Conservation (phyloP, 805 yeast genomes). For the Candida berthetii region DNA sequence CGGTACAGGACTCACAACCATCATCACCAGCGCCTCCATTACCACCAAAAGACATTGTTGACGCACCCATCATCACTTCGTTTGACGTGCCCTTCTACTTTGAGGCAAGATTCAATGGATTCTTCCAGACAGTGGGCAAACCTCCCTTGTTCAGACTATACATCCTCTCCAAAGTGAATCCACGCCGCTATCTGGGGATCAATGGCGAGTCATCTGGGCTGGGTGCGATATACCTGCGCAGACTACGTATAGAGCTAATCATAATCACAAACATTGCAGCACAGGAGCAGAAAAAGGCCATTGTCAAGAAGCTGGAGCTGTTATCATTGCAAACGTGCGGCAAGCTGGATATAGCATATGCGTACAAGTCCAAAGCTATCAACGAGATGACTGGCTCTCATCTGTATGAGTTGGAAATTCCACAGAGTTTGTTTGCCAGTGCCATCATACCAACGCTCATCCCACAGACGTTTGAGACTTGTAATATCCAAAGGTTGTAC, state of each 20-base stretch:
- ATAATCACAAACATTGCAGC: conserved; percentile 13
- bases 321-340: background rate
- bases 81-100: conserved; percentile 7
- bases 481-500: conserved; percentile 47
- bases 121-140: conserved; percentile 5
- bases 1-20: background rate
- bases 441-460: conserved; percentile 41
- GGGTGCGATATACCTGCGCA: conserved; percentile 38
- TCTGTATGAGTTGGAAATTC: conserved; percentile 29
- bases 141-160: conserved; percentile 17
- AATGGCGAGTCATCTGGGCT: conserved; percentile 41
- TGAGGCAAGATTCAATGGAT: conserved; percentile 10
- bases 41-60: background rate
- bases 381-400: conserved; percentile 24
- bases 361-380: conserved; percentile 4
- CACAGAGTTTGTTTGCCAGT: conserved; percentile 23
- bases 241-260: conserved; percentile 23
- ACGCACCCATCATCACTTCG: conserved; percentile 2
- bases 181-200: conserved; percentile 20
- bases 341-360: conserved; percentile 5
- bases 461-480: conserved; percentile 46
- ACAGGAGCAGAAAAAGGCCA: conserved; percentile 6
- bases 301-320: conserved; percentile 1
- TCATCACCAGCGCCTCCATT: background rate
- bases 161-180: conserved; percentile 14